Evolutionary conservation across 176 grass and related monocot species (phyloP).

Genomic region (Phoenix roebelenii): DNA sequence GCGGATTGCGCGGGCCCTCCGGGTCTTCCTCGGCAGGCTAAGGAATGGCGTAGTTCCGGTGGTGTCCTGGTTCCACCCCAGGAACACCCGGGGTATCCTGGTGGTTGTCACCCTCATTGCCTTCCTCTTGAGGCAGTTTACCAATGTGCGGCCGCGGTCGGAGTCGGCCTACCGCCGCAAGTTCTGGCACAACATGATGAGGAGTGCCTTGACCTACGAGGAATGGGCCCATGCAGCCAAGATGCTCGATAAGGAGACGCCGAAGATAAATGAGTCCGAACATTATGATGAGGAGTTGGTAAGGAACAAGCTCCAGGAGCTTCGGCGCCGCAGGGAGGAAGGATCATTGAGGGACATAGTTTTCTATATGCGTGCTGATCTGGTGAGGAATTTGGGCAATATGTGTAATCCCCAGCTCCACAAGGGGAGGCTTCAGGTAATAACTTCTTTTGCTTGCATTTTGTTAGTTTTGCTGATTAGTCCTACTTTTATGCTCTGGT

Average conservation of each 20-base stretch:
- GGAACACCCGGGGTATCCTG: slow-evolving; percentile 74
- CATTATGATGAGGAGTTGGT: slow-evolving; percentile 89
- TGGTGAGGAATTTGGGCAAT: slow-evolving; percentile 86
- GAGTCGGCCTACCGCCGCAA: slow-evolving; percentile 78
- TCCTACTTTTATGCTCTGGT: too few relatives aligned
- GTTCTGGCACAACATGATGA: slow-evolving; percentile 96
- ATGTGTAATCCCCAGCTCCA: slow-evolving; percentile 30
- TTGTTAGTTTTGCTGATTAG: too few relatives aligned
- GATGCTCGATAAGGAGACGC: slow-evolving; percentile 74
- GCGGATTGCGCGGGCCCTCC: slow-evolving; percentile 24
- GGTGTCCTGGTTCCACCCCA: slow-evolving; percentile 52
- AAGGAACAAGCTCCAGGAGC: slow-evolving; percentile 67
- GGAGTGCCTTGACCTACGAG: slow-evolving; percentile 81
- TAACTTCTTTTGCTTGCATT: too few relatives aligned
- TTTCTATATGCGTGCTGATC: slow-evolving; percentile 76
- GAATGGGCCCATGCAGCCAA: slow-evolving; percentile 87
- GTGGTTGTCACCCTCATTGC: slow-evolving; percentile 42
- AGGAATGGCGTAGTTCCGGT: slow-evolving; percentile 9
- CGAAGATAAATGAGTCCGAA: slow-evolving; percentile 47
- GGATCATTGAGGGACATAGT: slow-evolving; percentile 80
- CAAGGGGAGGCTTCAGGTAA: too few relatives aligned
- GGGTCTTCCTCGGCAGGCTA: slow-evolving; percentile 22
- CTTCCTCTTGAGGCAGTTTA: slow-evolving; percentile 36
- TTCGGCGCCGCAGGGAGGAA: slow-evolving; percentile 53
- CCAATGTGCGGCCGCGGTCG: slow-evolving; percentile 41